Evolutionary conservation across 345 rosid species (phyloP), one percentile per base, ranked within the genome.

Genomic region (Gynandropsis gynandra): DNA sequence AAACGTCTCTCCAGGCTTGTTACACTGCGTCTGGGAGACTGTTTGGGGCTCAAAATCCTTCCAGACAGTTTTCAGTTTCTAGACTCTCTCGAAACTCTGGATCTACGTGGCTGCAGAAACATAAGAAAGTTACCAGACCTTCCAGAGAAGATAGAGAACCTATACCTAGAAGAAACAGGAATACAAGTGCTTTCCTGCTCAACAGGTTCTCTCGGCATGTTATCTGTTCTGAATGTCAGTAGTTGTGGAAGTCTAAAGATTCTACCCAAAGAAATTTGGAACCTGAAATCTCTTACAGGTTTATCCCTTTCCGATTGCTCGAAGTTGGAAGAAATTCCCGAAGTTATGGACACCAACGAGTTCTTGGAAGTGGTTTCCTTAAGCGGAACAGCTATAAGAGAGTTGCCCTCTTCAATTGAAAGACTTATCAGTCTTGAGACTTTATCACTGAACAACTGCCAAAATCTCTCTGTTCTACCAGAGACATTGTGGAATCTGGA

Each of bases 301-400:
- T 42, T 66, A 0, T 0, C 3, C 15, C 44, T 66, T 13, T 4
- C 0, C 0, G 37, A 4, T 3, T 65, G 70, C 50, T 59, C 33
- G 16, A n/a, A 27, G 14, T 45, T 66, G 19, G 44, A 34, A 10
- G 16, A n/a, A 47, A 44, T 60, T 3, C 71, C 66, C 33, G 29
- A 59, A 8, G 54, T 29, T 21, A 14, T 33, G n/a, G 55, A 54
- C 4, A 4, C 6, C 0, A 35, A 58, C 49, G 60, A 34, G 4
- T 8, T 7, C 13, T 44, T 61, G 4, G 16, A 0, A 7, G 1
- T 1, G 1, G 41, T 44, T 21, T 5, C 13, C 45, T 39, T 62
- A 3, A 39, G 20, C n/a, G 12, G 36, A 53, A 53, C 60, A 10
- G 53, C 47, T 10, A 33, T 62, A 12, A 45, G n/a, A n/a, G 59